Base-by-base conservation (phyloP, 2,329 filamentous ascomycete genomes). In the Davidsoniella eucalypti region DNA sequence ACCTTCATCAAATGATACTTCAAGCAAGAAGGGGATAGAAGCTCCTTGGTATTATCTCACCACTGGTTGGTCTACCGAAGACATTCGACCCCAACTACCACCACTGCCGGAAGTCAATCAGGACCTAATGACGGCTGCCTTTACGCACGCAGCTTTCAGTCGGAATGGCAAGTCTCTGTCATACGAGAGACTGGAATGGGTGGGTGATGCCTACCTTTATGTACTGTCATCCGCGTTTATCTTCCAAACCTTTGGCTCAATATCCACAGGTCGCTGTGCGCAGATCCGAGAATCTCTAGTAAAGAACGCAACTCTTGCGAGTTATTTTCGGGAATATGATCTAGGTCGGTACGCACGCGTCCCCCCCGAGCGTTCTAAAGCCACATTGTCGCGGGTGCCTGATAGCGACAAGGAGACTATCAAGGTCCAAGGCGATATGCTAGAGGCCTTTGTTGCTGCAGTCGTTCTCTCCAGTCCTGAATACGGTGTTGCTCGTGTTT, bases 361-460 rank as follows among this genome's bases (percentile, higher is more conserved):
- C 2, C 81, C 73, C 1, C 60, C 61, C 45, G 56, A 55, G 10
- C 52, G 52, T 16, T 21, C 40, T n/a, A 42, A 48, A 10, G 52
- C 46, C 10, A 51, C 36, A 17, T 25, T 33, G 9, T 56, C 56
- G 2, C 69, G 71, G 54, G 66, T 65, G 21, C 59, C 55, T 44
- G 64, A 58, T 47, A 72, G 59, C 51, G 64, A 59, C 60, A 80
- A 73, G 61, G 73, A 72, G 40, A 70, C 75, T 53, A 73, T 68
- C 12, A 95, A 95, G 63, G 78, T 87, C 8, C 71, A 84, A 51
- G 88, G 82, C 7, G 90, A 96, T 60, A 73, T 95, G 16, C 93
- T 95, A 58, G 90, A 96, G 62, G 84, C 90, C 0, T 95, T 93
- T 57, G 76, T 94, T 14, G 88, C 84, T 7, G 88, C 83, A 2